Evolutionary conservation across 2,329 filamentous ascomycete genomes (phyloP).

Genomic region (Zasmidium angulare): DNA sequence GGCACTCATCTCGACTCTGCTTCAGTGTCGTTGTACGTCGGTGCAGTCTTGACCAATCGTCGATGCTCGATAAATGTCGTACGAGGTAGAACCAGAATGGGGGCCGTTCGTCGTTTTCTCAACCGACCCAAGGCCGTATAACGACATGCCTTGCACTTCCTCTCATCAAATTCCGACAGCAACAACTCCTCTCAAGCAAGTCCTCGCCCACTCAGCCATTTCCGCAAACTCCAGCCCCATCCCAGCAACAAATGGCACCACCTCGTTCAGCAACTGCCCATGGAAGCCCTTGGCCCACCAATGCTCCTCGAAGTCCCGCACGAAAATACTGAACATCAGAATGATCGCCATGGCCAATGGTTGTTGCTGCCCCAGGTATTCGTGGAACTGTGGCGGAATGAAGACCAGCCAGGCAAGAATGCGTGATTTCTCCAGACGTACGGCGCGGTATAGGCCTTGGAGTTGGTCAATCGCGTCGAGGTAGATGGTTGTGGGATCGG

Average conservation of each 20-base stretch:
- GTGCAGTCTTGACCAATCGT: no score
- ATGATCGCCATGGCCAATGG: slow-evolving; percentile 17
- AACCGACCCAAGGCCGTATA: no score
- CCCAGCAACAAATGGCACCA: slow-evolving; percentile 13
- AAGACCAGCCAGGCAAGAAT: slow-evolving; percentile 19
- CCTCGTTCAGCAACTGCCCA: slow-evolving; percentile 17
- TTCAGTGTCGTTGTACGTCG: no score
- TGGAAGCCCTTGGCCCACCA: slow-evolving; percentile 20
- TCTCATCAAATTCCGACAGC: not conserved
- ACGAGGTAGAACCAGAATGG: no score
- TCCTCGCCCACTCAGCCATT: slow-evolving; percentile 17
- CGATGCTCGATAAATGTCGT: no score
- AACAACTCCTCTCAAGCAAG: not conserved
- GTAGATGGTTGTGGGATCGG: slow-evolving; percentile 11
- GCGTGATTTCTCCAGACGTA: slow-evolving; percentile 12
- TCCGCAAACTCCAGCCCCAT: slow-evolving; percentile 17
- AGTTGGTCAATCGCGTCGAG: slow-evolving; percentile 15
- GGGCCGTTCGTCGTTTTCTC: no score
- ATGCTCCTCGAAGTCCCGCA: slow-evolving; percentile 12
- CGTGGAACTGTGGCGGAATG: slow-evolving; percentile 16
- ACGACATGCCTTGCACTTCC: no score
- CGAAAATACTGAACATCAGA: slow-evolving; percentile 16
- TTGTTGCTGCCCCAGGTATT: slow-evolving; percentile 9
- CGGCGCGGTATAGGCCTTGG: slow-evolving; percentile 10
- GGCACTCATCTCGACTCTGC: no score